These are phyloP conservation scores for Colletotrichum endophyticum DNA, from an alignment of 2,329 filamentous ascomycete genomes.

Conservation along the genomic window DNA sequence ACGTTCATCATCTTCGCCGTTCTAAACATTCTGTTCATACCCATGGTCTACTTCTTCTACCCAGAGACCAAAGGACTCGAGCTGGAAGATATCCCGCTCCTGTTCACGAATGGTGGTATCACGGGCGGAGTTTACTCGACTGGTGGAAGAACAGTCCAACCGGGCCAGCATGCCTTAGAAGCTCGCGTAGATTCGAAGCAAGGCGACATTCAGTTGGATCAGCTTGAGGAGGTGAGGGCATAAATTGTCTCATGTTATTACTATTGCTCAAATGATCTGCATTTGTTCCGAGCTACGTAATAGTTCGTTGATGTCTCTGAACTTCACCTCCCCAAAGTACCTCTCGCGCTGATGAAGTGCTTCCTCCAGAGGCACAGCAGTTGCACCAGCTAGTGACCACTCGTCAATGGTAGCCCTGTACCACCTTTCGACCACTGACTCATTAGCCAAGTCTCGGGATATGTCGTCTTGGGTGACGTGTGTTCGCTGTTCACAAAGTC, in stretches of 20 bases:
- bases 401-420: background rate
- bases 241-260: background rate
- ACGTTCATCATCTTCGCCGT: constrained; percentile 34
- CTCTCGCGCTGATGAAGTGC: background rate
- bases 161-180: background rate
- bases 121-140: background rate
- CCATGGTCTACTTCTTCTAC: constrained; percentile 31
- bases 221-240: background rate
- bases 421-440: background rate
- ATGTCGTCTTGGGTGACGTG: background rate
- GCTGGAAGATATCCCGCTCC: constrained; percentile 30
- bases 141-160: background rate
- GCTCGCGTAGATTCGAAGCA: background rate
- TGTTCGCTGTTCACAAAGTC: background rate
- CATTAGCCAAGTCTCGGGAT: background rate
- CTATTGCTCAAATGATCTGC: background rate
- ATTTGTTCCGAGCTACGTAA: background rate
- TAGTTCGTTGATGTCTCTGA: background rate
- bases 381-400: background rate
- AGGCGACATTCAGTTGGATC: background rate
- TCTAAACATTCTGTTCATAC: constrained; percentile 38
- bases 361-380: background rate
- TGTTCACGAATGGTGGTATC: constrained; percentile 13
- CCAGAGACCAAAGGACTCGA: constrained; percentile 27
- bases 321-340: background rate